Conservation (phyloP, 1,284 basidiomycete genomes). For the Cryptococcus sp. region DNA sequence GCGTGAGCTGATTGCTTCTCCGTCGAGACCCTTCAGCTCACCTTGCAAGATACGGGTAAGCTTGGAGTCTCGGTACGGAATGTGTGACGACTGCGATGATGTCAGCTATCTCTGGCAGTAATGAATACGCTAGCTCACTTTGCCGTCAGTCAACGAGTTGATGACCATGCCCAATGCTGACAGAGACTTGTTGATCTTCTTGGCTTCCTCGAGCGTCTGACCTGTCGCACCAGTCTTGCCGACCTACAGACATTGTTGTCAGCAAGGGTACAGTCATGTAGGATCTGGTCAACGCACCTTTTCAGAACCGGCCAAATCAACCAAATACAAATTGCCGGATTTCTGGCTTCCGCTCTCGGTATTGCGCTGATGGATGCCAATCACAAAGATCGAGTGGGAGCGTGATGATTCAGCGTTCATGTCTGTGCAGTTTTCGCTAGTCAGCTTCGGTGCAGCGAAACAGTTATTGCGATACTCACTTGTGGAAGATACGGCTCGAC, state of each 20-base stretch:
- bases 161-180: slow-evolving; percentile 99
- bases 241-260: slow-evolving; percentile 30
- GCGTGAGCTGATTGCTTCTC: not conserved
- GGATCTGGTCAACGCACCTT: slow-evolving; percentile 65
- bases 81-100: slow-evolving; percentile 77
- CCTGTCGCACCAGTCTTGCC: slow-evolving; percentile 99
- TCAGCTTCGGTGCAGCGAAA: slow-evolving; percentile 4
- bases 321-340: slow-evolving; percentile 94
- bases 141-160: slow-evolving; percentile 94
- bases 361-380: slow-evolving; percentile 95
- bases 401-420: slow-evolving; percentile 99
- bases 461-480: slow-evolving; percentile 61
- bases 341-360: slow-evolving; percentile 94
- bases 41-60: slow-evolving; percentile 96
- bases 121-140: slow-evolving; percentile 60
- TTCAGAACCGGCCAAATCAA: slow-evolving; percentile 97
- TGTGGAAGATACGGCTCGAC: slow-evolving; percentile 91
- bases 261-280: not conserved
- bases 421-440: slow-evolving; percentile 61
- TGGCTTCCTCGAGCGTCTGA: slow-evolving; percentile 97
- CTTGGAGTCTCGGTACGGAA: slow-evolving; percentile 99
- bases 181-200: slow-evolving; percentile 99
- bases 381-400: slow-evolving; percentile 98
- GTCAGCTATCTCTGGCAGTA: slow-evolving; percentile 3
- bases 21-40: slow-evolving; percentile 5